phyloP scores from a whole-genome alignment of 805 yeast species.

The Candida bentonensis region DNA sequence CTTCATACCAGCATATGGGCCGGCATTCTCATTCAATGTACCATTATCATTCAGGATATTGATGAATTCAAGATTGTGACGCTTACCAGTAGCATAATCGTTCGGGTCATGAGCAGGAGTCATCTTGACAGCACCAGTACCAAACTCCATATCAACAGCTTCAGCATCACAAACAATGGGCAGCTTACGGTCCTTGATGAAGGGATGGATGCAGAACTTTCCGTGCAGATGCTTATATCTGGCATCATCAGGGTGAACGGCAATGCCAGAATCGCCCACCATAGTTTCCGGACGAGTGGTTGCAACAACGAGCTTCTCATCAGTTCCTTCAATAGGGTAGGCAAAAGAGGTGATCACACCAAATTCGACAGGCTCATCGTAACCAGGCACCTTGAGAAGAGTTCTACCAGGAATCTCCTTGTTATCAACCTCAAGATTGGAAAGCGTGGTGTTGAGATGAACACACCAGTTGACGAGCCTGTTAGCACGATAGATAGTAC shows the following conservation, averaged over 20 bases:
- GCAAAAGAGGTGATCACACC: slow-evolving; percentile 96
- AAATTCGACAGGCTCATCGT: slow-evolving; percentile 80
- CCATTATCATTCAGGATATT: slow-evolving; percentile 92
- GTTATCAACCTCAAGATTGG: slow-evolving; percentile 92
- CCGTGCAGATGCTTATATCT: slow-evolving; percentile 94
- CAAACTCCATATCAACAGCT: slow-evolving; percentile 98
- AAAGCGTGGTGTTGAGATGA: slow-evolving; percentile 83
- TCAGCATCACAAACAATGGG: slow-evolving; percentile 85
- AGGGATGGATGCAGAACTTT: slow-evolving; percentile 80
- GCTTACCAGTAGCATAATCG: slow-evolving; percentile 93
- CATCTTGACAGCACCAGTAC: slow-evolving; percentile 99
- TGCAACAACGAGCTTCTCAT: slow-evolving; percentile 81
- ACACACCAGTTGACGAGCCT: slow-evolving; percentile 96
- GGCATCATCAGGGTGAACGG: slow-evolving; percentile 90
- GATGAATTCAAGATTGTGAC: slow-evolving; percentile 76
- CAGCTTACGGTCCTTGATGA: slow-evolving; percentile 55
- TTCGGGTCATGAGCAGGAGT: slow-evolving; percentile 98
- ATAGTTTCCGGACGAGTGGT: slow-evolving; percentile 98
- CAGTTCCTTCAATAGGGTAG: slow-evolving; percentile 72
- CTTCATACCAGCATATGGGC: slow-evolving; percentile 72
- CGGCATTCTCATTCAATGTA: slow-evolving; percentile 78
- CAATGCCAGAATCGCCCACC: slow-evolving; percentile 96
- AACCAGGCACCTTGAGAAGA: slow-evolving; percentile 71
- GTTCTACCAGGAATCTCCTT: slow-evolving; percentile 79
- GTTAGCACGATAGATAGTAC: slow-evolving; percentile 84